A percentile compares a stretch with the other conserved stretches of the same genome.
These are phyloP conservation scores for Scytalidium lignicola DNA, from an alignment of 2,329 filamentous ascomycete species.

Conservation along the genomic window DNA sequence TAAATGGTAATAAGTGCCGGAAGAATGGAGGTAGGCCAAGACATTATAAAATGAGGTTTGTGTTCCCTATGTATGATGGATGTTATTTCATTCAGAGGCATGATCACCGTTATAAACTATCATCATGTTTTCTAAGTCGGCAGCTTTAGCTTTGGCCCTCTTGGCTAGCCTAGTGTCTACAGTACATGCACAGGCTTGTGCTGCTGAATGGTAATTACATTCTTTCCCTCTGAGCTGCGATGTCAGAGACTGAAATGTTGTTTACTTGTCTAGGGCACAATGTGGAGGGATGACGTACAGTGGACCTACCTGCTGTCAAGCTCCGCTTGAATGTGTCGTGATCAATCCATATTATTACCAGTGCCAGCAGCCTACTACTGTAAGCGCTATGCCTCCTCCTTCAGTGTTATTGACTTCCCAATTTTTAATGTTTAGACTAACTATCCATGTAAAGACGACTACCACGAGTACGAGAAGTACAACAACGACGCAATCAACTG, in stretches of 20 bases:
- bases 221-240: too few species aligned
- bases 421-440: neutral
- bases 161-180: neutral
- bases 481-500: neutral
- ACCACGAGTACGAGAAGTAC: neutral
- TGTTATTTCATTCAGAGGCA: neutral
- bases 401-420: too few species aligned
- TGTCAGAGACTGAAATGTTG: neutral
- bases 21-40: neutral
- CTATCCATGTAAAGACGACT: neutral
- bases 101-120: neutral
- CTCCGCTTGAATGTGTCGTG: neutral
- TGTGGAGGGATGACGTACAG: neutral
- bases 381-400: too few species aligned
- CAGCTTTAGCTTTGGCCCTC: neutral
- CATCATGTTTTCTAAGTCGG: neutral
- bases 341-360: neutral
- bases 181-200: neutral
- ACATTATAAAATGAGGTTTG: neutral
- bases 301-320: neutral
- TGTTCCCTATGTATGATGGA: neutral
- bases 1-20: neutral
- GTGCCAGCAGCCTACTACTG: neutral
- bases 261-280: neutral
- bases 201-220: neutral